Evolutionary conservation across 2,329 filamentous ascomycete genomes (phyloP), one percentile per base, ranked within the genome.

Genomic region (Phialophora macrospora): DNA sequence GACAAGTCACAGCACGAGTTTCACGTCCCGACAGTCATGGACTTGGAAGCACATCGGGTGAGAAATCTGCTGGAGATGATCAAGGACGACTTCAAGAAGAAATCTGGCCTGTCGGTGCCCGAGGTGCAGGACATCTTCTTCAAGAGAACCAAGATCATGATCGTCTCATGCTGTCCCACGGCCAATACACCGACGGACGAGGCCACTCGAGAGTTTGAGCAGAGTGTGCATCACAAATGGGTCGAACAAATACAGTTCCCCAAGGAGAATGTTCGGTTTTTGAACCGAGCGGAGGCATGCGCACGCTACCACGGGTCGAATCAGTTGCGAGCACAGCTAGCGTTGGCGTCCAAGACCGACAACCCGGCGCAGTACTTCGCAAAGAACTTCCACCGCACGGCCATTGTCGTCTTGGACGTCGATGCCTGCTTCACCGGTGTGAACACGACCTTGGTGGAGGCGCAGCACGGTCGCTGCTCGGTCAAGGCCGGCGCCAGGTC

Each of bases 1-100:
- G 48, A 51, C 48, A 51, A 51, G 20, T 51, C 48, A 11, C 48
- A 51, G 48, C 48, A 28, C 12, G 48, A 51, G 20, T 51, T 51
- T 20, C 11, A 9, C 2, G 7, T 51, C 20, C 20, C 48, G 20
- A 17, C 20, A 7, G 20, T 28, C 48, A 28, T 51, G 20, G 48
- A 51, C 48, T 14, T 51, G 48, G 48, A 51, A 28, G 48, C 24
- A 51, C 24, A 28, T 1, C 48, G 48, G 4, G 14, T 51, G 48
- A 26, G 20, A 22, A 22, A 26, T 8, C 22, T 26, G 8, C 9
- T 51, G 8, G 48, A 51, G 24, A 51, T 28, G 20, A 51, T 51
- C 48, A 51, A 51, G 48, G 22, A 26, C 9, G 20, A 51, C 24
- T 51, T 51, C 48, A 51, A 28, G 24, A 22, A 20, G 24, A 22